phyloP scores from a whole-genome alignment of 495 filamentous ascomycete genomes.

The Aspergillus ostianus region DNA sequence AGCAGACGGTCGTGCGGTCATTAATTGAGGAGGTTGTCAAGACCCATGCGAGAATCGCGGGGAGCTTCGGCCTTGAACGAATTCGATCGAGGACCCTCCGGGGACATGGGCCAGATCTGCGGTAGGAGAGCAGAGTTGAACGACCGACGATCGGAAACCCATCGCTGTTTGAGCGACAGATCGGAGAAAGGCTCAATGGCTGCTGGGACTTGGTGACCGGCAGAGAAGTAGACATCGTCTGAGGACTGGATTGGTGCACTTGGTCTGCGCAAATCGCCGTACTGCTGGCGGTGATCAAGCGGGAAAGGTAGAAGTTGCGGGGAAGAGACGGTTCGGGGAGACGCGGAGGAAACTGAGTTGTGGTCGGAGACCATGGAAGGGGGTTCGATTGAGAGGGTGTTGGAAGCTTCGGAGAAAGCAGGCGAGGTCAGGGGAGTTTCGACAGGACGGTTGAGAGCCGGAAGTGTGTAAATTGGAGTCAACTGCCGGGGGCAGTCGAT shows the following conservation, averaged over 20 bases:
- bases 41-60: conserved; percentile 48
- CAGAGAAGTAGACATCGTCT: conserved; percentile 28
- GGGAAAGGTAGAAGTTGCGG: conserved; percentile 44
- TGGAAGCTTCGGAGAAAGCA: conserved; percentile 57
- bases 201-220: conserved; percentile 22
- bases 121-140: conserved; percentile 27
- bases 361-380: conserved; percentile 72
- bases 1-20: conserved; percentile 1
- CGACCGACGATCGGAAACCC: conserved; percentile 33
- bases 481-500: conserved; percentile 38
- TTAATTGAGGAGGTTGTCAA: conserved; percentile 41
- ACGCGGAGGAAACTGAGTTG: conserved; percentile 61
- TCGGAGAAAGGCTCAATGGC: conserved; percentile 33
- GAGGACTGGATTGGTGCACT: conserved; percentile 26
- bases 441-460: conserved; percentile 45
- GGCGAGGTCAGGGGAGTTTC: conserved; percentile 71
- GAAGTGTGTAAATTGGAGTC: conserved; percentile 46
- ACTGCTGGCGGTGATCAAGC: conserved; percentile 32
- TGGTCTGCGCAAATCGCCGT: conserved; percentile 31
- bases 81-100: conserved; percentile 14
- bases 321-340: conserved; percentile 45
- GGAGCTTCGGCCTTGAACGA: conserved; percentile 23
- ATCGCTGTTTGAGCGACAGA: conserved; percentile 31
- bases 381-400: conserved; percentile 60
- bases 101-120: conserved; percentile 21